Conservation (phyloP, 2,329 filamentous ascomycete species). For the Stachybotrys elegans region DNA sequence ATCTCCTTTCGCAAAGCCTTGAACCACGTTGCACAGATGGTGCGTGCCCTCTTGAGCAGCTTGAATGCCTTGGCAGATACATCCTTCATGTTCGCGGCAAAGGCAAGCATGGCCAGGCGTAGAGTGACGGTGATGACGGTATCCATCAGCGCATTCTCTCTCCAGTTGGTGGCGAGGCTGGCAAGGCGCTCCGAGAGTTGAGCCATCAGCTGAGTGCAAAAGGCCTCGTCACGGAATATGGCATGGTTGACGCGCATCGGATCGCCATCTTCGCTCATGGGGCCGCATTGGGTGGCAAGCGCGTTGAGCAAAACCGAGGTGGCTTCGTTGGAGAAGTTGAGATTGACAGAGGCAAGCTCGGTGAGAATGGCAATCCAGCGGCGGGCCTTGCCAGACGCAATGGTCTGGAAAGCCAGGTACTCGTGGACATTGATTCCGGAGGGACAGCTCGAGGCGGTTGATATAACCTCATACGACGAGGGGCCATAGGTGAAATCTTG, state of each 20-base stretch:
- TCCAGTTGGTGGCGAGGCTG: conserved; percentile 50
- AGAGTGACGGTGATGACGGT: conserved; percentile 47
- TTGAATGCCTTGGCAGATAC: conserved; percentile 3
- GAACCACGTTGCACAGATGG: conserved; percentile 45
- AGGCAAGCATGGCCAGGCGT: conserved; percentile 23
- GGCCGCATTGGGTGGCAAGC: conserved; percentile 50
- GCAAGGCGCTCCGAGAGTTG: conserved; percentile 40
- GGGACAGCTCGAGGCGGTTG: conserved; percentile 46
- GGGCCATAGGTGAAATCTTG: conserved; percentile 28
- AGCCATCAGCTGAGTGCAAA: conserved; percentile 42
- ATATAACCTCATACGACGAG: conserved; percentile 50
- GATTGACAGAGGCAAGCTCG: conserved; percentile 44
- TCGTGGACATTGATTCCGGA: conserved; percentile 44
- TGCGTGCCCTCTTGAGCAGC: conserved; percentile 11
- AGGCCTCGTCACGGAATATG: conserved; percentile 41
- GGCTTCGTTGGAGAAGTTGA: conserved; percentile 58
- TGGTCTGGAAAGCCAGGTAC: conserved; percentile 43
- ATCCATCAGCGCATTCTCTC: conserved; percentile 55
- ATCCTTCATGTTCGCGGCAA: conserved; percentile 1
- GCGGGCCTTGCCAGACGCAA: conserved; percentile 40
- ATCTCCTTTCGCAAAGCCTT: conserved; percentile 39
- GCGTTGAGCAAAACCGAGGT: conserved; percentile 45
- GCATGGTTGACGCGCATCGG: conserved; percentile 38
- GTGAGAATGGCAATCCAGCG: conserved; percentile 45
- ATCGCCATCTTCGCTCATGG: conserved; percentile 22